phyloP scores from a whole-genome alignment of 2,329 filamentous ascomycete genomes.

The Monosporascus sp. region DNA sequence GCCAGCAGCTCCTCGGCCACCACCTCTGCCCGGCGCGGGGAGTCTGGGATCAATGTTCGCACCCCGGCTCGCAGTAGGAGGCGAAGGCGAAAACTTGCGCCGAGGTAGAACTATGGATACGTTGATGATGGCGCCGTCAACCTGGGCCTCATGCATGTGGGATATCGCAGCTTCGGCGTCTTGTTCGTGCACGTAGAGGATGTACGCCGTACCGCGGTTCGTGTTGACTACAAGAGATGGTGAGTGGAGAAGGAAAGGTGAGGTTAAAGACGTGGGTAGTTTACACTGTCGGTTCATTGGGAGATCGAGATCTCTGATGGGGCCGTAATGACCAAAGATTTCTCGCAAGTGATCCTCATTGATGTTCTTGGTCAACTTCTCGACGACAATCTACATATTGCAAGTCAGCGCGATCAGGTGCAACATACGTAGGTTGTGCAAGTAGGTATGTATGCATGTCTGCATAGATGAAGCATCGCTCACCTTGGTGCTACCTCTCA shows the following conservation, averaged over 20 bases:
- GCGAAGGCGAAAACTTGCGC: conserved; percentile 74
- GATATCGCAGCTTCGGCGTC: conserved; percentile 86
- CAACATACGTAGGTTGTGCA: background rate
- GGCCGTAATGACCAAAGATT: conserved; percentile 85
- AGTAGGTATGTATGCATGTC: background rate
- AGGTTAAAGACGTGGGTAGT: conserved; percentile 1
- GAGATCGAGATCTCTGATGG: conserved; percentile 80
- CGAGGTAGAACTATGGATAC: conserved; percentile 85
- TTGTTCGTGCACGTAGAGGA: conserved; percentile 70
- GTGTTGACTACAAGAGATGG: conserved; percentile 58
- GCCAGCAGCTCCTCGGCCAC: conserved; percentile 28
- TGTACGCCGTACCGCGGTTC: conserved; percentile 91
- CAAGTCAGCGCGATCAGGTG: conserved; percentile 2
- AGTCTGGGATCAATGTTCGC: conserved; percentile 53
- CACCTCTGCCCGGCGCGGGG: conserved; percentile 31
- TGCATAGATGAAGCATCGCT: background rate
- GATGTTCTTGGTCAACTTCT: conserved; percentile 93
- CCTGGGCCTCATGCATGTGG: conserved; percentile 96
- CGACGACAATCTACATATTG: conserved; percentile 73
- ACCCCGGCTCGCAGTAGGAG: conserved; percentile 63
- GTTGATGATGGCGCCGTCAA: conserved; percentile 76
- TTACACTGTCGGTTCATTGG: conserved; percentile 82
- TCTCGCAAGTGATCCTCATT: conserved; percentile 83
- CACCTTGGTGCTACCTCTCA: conserved; percentile 28
- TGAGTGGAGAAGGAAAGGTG: conserved; percentile 1